Percentiles rank a stretch among this genome's conserved stretches.
Conservation (phyloP, 192 early-diverging fungal species). For the Podila epigama region DNA sequence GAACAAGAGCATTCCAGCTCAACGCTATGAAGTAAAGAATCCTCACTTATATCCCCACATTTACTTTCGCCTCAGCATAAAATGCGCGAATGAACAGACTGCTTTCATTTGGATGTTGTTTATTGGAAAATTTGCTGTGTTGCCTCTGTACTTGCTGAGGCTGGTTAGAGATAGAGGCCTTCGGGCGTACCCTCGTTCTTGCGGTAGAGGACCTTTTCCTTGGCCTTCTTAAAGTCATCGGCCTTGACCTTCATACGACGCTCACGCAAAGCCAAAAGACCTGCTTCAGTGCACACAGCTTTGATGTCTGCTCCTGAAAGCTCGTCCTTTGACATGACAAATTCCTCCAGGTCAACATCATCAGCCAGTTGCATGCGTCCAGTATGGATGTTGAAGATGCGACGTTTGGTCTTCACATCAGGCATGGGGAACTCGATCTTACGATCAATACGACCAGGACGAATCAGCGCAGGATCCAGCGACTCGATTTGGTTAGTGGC, state of each 20-base stretch:
- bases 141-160: not conserved
- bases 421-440: constrained; percentile 99
- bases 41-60: not conserved
- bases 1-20: constrained; percentile 54
- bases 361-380: constrained; percentile 93
- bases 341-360: constrained; percentile 98
- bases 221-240: constrained; percentile 97
- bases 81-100: not conserved
- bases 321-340: constrained; percentile 99
- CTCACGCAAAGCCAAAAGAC: constrained; percentile 95
- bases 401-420: constrained; percentile 96
- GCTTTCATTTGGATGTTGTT: not conserved
- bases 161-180: constrained; percentile 82
- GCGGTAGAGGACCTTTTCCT: constrained; percentile 98
- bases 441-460: constrained; percentile 96
- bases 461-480: constrained; percentile 96
- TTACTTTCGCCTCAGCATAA: too few relatives aligned
- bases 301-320: constrained; percentile 99
- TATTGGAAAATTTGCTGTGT: too few relatives aligned
- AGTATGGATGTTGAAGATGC: constrained; percentile 97
- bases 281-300: constrained; percentile 99
- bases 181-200: constrained; percentile 99
- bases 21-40: constrained; percentile 32
- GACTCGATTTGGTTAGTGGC: constrained; percentile 98
- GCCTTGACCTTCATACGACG: constrained; percentile 98